Evolutionary conservation across 2,329 filamentous ascomycete species (phyloP).

Genomic region (Penicillium corylophilum): DNA sequence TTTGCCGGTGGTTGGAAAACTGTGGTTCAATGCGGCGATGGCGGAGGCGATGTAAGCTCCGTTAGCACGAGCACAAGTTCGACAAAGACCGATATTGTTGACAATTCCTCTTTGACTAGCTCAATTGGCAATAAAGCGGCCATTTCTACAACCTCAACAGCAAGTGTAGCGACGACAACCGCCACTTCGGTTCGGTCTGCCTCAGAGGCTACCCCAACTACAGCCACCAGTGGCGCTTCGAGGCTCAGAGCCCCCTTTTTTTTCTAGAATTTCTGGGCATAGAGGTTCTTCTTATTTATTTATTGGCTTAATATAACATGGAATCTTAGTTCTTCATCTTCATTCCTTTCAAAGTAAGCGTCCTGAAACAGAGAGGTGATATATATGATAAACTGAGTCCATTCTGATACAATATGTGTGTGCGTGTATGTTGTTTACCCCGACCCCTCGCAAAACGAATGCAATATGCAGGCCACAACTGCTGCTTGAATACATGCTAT

Average conservation of each 20-base stretch:
- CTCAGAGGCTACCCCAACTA: slow-evolving; percentile 10
- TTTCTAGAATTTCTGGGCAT: background rate
- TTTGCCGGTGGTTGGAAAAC: slow-evolving; percentile 28
- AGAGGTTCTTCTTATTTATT: background rate
- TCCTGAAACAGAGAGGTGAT: no score
- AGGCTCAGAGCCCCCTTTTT: slow-evolving; percentile 12
- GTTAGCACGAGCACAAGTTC: slow-evolving; percentile 7
- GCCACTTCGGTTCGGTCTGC: slow-evolving; percentile 1
- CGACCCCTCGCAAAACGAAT: no score
- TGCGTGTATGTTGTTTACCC: no score
- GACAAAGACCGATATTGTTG: slow-evolving; percentile 9
- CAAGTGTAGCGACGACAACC: slow-evolving; percentile 1
- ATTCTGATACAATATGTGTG: no score
- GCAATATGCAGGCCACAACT: no score
- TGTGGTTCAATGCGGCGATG: slow-evolving; percentile 17
- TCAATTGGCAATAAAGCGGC: slow-evolving; percentile 2
- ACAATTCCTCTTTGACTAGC: slow-evolving; percentile 3
- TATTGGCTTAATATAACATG: background rate
- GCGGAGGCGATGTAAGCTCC: slow-evolving; percentile 15
- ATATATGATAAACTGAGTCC: no score
- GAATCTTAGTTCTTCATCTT: background rate
- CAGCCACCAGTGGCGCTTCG: slow-evolving; percentile 19
- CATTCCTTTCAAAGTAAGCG: background rate
- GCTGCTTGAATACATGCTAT: no score
- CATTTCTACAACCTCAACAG: slow-evolving; percentile 3